phyloP scores from a whole-genome alignment of 1,284 basidiomycete genomes.

The Coniferiporia weirii region DNA sequence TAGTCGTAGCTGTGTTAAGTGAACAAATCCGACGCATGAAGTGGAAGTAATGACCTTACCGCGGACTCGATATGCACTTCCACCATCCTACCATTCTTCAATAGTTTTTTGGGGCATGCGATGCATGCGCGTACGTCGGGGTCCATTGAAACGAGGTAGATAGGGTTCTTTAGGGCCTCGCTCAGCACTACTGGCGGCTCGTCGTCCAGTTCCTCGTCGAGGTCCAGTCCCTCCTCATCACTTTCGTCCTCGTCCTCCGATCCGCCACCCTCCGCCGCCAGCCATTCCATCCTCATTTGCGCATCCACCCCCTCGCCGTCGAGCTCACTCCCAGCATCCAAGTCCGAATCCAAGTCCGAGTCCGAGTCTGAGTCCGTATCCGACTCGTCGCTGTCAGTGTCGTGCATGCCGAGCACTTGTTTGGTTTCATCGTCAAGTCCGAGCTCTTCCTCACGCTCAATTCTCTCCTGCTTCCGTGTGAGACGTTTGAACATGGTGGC shows the following conservation, averaged over 20 bases:
- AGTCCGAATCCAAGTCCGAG: constrained; percentile 42
- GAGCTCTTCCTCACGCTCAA: constrained; percentile 62
- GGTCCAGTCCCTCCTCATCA: constrained; percentile 24
- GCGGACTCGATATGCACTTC: constrained; percentile 58
- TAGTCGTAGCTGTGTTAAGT: not conserved
- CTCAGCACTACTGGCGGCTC: constrained; percentile 48
- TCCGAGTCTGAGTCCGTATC: constrained; percentile 27
- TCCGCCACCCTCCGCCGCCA: constrained; percentile 26
- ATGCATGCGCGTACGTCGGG: constrained; percentile 56
- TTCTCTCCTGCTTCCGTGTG: constrained; percentile 60
- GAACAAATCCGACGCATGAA: not conserved
- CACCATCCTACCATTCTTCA: constrained; percentile 63
- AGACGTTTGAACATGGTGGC: constrained; percentile 76
- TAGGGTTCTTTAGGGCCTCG: constrained; percentile 57
- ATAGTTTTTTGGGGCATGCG: constrained; percentile 67
- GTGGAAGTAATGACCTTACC: constrained; percentile 33
- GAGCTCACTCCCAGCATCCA: constrained; percentile 54
- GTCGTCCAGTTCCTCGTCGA: constrained; percentile 28
- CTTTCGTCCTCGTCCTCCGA: constrained; percentile 24
- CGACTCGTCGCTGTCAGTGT: constrained; percentile 11
- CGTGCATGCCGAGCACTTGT: constrained; percentile 39
- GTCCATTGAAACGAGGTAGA: constrained; percentile 54
- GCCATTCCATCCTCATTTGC: constrained; percentile 26
- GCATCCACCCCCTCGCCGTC: constrained; percentile 27
- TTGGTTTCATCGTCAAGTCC: constrained; percentile 68